Conservation (phyloP, 106 monocot genomes). For the Iris macrosiphon region DNA sequence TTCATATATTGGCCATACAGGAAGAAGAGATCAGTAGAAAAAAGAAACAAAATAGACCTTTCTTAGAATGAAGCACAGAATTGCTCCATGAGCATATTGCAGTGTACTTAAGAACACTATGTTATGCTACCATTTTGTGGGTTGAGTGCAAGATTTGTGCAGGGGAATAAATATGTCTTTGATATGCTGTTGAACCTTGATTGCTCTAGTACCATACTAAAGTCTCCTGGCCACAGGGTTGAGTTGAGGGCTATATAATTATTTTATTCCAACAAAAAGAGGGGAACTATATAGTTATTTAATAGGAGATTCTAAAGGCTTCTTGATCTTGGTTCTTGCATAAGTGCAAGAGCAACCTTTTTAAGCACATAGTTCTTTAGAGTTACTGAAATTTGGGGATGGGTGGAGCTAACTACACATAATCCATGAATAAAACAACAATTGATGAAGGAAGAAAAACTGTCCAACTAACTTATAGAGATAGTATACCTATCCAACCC, state of each 20-base stretch:
- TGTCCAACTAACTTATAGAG: too few relatives aligned
- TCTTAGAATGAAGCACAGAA: neutral
- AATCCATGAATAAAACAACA: too few relatives aligned
- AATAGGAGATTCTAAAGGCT: neutral
- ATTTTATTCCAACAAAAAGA: too few relatives aligned
- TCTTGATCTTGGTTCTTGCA: neutral
- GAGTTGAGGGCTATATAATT: too few relatives aligned
- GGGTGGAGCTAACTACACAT: neutral
- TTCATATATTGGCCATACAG: neutral
- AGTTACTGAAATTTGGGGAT: neutral
- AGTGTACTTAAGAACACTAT: too few relatives aligned
- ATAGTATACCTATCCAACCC: too few relatives aligned
- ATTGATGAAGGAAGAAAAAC: too few relatives aligned
- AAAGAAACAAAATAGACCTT: neutral
- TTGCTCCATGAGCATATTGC: neutral
- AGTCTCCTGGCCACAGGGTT: too few relatives aligned
- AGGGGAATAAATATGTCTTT: neutral
- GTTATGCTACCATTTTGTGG: neutral
- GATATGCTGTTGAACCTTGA: neutral
- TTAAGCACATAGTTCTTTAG: constrained; percentile 2
- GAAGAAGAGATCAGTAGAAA: neutral
- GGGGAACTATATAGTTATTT: too few relatives aligned
- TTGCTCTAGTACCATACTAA: neutral
- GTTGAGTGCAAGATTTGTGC: neutral
- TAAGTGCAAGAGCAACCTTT: too few relatives aligned